These are phyloP conservation scores for Fusarium pseudonygamai DNA, from an alignment of 2,329 filamentous ascomycete species.

Conservation along the genomic window DNA sequence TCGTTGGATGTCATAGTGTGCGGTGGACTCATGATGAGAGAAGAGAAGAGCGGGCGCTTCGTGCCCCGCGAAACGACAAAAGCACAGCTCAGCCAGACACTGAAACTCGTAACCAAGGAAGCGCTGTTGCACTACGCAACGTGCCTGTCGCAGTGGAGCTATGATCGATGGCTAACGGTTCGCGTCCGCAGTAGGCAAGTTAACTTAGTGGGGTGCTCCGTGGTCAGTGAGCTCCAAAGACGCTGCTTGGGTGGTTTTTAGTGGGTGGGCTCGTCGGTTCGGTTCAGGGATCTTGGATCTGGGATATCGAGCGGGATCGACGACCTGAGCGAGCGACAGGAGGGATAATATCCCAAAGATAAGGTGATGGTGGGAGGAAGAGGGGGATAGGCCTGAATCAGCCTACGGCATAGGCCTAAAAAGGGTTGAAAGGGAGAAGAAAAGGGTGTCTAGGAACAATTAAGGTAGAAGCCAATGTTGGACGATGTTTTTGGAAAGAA, in stretches of 20 bases:
- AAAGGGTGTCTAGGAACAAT: slow-evolving; percentile 10
- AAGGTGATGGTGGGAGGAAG: slow-evolving; percentile 23
- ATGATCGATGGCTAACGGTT: slow-evolving; percentile 35
- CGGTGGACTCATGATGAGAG: slow-evolving; percentile 61
- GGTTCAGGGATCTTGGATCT: slow-evolving; percentile 38
- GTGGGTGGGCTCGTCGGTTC: slow-evolving; percentile 32
- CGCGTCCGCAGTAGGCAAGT: slow-evolving; percentile 27
- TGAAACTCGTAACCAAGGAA: slow-evolving; percentile 38
- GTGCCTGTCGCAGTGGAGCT: slow-evolving; percentile 33
- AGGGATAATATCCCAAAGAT: slow-evolving; percentile 25
- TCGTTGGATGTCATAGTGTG: slow-evolving; percentile 72
- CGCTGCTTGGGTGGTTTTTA: slow-evolving; percentile 34
- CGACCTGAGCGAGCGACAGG: slow-evolving; percentile 23
- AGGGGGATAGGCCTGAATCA: slow-evolving; percentile 12
- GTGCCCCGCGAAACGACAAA: slow-evolving; percentile 43
- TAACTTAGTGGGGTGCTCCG: slow-evolving; percentile 26
- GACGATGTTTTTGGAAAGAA: slow-evolving; percentile 12
- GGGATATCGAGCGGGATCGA: slow-evolving; percentile 36
- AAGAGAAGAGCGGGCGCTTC: slow-evolving; percentile 43
- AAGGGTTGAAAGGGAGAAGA: neutral
- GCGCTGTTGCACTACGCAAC: slow-evolving; percentile 23
- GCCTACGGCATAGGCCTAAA: slow-evolving; percentile 1
- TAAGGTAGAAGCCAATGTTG: slow-evolving; percentile 3
- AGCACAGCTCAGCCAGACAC: slow-evolving; percentile 30
- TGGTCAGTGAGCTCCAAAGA: slow-evolving; percentile 22